Evolutionary conservation across 2,329 filamentous ascomycete species (phyloP).

Genomic region (Penicillium polonicum): DNA sequence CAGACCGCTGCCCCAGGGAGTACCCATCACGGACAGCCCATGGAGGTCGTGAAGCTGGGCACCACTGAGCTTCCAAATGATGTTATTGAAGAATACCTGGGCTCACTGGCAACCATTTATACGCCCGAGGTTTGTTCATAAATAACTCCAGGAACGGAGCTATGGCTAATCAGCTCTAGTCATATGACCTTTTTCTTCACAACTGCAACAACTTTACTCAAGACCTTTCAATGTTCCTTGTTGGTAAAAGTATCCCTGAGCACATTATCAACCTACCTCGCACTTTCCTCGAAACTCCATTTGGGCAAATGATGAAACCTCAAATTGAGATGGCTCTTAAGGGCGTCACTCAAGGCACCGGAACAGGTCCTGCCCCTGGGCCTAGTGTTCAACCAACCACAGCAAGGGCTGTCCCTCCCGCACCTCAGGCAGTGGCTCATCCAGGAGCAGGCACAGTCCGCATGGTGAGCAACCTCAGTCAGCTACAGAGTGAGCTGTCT

Average conservation of each 20-base stretch:
- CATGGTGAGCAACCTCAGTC: constrained; percentile 57
- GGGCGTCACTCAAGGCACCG: constrained; percentile 60
- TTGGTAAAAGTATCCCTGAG: constrained; percentile 83
- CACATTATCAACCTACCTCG: constrained; percentile 84
- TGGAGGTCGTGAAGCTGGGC: constrained; percentile 74
- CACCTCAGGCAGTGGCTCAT: constrained; percentile 16
- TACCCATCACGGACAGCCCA: constrained; percentile 82
- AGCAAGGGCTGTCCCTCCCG: constrained; percentile 10
- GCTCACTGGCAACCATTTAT: constrained; percentile 78
- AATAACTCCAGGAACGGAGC: background rate
- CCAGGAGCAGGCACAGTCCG: constrained; percentile 53
- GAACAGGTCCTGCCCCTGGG: constrained; percentile 22
- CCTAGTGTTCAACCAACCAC: constrained; percentile 15
- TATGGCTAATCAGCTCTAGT: constrained; percentile 47
- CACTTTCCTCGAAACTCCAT: constrained; percentile 78
- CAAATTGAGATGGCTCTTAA: constrained; percentile 67
- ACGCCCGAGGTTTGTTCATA: constrained; percentile 63
- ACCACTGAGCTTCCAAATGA: constrained; percentile 75
- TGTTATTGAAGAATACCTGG: constrained; percentile 80
- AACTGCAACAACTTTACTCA: constrained; percentile 99
- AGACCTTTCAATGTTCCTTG: constrained; percentile 82
- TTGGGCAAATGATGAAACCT: constrained; percentile 83
- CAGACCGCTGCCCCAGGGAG: constrained; percentile 75
- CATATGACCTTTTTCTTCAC: constrained; percentile 84
- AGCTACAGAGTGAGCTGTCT: constrained; percentile 61